phyloP scores from a whole-genome alignment of 495 filamentous ascomycete genomes.

The Penicillium cinerascens region DNA sequence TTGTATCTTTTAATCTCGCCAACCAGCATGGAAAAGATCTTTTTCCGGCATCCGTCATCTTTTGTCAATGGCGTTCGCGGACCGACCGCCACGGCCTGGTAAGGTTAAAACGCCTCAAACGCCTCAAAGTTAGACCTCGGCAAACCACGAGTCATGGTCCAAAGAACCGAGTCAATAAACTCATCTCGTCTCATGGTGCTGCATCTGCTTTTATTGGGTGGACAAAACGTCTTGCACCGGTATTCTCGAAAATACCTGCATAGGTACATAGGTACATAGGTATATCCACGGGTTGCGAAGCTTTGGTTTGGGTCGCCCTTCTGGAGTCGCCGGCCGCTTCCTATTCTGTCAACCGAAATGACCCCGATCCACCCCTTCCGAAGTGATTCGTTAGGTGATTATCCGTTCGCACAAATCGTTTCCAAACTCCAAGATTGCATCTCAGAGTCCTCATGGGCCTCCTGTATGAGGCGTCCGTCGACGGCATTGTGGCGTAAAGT shows the following conservation, averaged over 20 bases:
- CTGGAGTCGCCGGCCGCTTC: neutral
- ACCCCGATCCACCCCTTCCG: neutral
- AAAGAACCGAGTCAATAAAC: neutral
- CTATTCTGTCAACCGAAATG: neutral
- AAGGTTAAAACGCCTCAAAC: neutral
- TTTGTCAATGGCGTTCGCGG: neutral
- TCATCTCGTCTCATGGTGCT: neutral
- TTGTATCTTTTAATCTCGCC: no score
- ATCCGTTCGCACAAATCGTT: neutral
- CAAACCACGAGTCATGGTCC: neutral
- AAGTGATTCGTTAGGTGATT: neutral
- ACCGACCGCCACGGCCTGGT: neutral
- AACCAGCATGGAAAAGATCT: neutral
- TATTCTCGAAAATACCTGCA: no score
- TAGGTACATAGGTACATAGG: no score
- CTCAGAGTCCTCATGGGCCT: no score
- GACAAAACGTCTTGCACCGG: no score
- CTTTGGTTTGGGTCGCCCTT: neutral
- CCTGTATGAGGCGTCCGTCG: no score
- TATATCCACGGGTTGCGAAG: neutral
- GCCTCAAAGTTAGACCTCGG: neutral
- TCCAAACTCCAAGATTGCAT: neutral
- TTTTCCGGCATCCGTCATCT: neutral
- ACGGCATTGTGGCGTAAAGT: neutral
- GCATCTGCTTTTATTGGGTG: no score